These are phyloP conservation scores for Verbena officinalis DNA, from an alignment of 257 asterid species.

Conservation along the genomic window DNA sequence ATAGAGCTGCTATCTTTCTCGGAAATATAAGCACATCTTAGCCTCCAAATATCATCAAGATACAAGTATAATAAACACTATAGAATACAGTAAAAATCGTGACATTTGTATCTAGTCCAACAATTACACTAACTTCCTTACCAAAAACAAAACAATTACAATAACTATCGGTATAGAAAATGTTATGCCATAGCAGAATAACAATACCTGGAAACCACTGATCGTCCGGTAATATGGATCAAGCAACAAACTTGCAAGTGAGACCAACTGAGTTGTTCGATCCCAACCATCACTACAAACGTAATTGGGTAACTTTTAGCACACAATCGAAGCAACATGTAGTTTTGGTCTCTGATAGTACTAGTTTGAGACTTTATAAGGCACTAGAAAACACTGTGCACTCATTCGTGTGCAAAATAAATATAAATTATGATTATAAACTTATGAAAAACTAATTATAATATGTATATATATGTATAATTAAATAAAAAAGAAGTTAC, in stretches of 20 bases:
- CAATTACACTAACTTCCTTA: conserved; percentile 6
- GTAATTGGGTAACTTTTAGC: conserved; percentile 22
- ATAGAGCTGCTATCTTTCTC: conserved; percentile 25
- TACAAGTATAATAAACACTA: conserved; percentile 3
- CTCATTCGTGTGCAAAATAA: too few species aligned
- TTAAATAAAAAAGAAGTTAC: too few species aligned
- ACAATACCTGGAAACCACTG: conserved; percentile 86
- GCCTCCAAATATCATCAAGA: conserved; percentile 27
- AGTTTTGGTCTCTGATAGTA: conserved; percentile 4
- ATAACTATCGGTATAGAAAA: neutral
- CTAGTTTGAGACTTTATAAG: neutral
- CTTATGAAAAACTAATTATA: too few species aligned
- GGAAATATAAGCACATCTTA: neutral
- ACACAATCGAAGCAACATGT: conserved; percentile 27
- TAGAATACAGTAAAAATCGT: conserved; percentile 6
- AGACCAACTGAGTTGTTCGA: conserved; percentile 92
- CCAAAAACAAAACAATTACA: conserved; percentile 13
- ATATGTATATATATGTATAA: too few species aligned
- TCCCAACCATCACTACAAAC: conserved; percentile 98
- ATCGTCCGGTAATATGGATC: conserved; percentile 97
- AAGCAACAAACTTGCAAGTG: conserved; percentile 93
- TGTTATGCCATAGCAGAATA: neutral
- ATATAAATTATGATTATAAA: too few species aligned
- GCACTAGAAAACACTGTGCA: too few species aligned
- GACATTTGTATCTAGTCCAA: neutral